Evolutionary conservation across 2,329 filamentous ascomycete species (phyloP), one percentile per base, ranked within the genome.

Genomic region (Claviceps pusilla): DNA sequence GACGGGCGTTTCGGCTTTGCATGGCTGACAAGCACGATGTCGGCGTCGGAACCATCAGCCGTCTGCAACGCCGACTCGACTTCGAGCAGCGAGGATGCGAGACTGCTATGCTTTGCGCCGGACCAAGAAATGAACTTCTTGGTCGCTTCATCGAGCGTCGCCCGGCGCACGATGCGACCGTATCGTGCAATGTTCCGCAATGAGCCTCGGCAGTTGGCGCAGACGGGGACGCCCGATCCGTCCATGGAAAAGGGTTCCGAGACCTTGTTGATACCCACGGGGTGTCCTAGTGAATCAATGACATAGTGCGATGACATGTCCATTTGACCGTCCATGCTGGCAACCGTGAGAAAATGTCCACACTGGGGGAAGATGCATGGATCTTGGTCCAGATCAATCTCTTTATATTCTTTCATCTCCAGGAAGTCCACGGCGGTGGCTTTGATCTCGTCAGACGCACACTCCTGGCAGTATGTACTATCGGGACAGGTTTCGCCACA

Each of bases 401-500:
- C 78, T 0, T 61, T 60, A 62, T 84, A 88, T 1, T 70, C 65
- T 39, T 70, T 68, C 57, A 76, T 69, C 61, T 74, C 67, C 33
- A 85, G 69, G 42, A 79, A 73, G 59, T 87, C 84, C 0, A 84
- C 82, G 1, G 65, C 56, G 5, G 65, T 67, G 1, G 68, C 64
- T 49, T 75, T 76, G 43, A 77, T 65, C 0, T 72, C 67, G 9
- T 66, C 65, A 0, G 60, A 59, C 1, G 68, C 73, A 59, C 83
- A 87, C 0, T 61, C 57, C 55, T 86, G 82, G 60, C 84, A 87
- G 59, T 72, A 80, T 0, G 57, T 59, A 2, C 54, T 39, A 1
- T 63, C 50, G 0, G 81, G 83, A 56, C 84, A 88, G 0, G 55
- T 55, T 61, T 87, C 84, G 1, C 83, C 83, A 58, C 83, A 87